Evolutionary conservation across 192 early-diverging fungal genomes (phyloP), one percentile per base, ranked within the genome.

Genomic region (Umbelopsis sp.): DNA sequence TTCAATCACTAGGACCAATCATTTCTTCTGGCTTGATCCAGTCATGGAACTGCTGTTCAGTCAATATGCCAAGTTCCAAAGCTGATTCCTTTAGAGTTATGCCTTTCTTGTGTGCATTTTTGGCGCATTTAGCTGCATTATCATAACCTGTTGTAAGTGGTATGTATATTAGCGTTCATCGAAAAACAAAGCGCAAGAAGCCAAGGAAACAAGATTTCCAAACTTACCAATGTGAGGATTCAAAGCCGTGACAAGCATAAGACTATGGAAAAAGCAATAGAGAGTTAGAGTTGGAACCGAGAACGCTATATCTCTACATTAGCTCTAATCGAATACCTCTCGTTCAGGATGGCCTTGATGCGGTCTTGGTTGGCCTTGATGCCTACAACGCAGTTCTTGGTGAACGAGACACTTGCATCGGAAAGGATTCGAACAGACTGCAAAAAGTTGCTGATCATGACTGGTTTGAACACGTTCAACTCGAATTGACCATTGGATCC

Each of bases 381-480:
- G 35, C 95, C 97, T 21, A 82, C 89, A 30, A 98, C 94, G 78
- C 96, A 98, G 85, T 96, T 94, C 45, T 91, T 86, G 52, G 90
- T 94, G 88, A 99, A 98, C 10, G 95, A 97, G 35, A 73, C 74
- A 76, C 88, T 84, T 33, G 90, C 94, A 76, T 97, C 94, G 0
- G 89, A 82, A 30, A 97, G 69, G 58, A 99, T 80, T 47, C 90
- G 89, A 53, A 95, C 86, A 45, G 95, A 97, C 68, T 97, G 95
- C 48, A 98, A 87, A 47, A 97, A 86, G 79, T 97, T 97, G 82
- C 91, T 90, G 81, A 99, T 97, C 85, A 99, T 88, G 68, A 99
- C 94, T 65, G 97, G 97, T 85, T 99, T 99, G 90, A 97, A 99
- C 45, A 99, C 97, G 81, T 99, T 99, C 71, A 92, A 83, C 80